phyloP scores from a whole-genome alignment of 2,329 filamentous ascomycete genomes.

The Claviceps citrina region DNA sequence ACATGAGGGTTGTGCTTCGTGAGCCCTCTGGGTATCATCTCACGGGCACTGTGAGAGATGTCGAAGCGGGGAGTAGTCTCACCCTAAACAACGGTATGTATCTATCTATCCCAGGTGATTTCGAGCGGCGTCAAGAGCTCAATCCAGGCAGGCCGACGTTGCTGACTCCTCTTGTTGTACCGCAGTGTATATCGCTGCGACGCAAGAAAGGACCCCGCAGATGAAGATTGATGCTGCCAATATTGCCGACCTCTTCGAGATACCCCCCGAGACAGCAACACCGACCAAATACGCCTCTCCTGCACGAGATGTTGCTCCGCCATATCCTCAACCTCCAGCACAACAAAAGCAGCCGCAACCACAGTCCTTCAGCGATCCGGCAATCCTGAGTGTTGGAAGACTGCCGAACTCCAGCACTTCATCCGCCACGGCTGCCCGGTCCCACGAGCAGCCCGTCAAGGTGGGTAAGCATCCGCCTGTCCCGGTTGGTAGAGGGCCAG shows the following conservation, averaged over 20 bases:
- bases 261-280: conserved; percentile 16
- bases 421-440: conserved; percentile 9
- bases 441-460: conserved; percentile 5
- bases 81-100: conserved; percentile 56
- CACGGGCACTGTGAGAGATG: conserved; percentile 54
- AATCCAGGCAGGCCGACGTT: not conserved
- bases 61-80: conserved; percentile 51
- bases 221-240: conserved; percentile 32
- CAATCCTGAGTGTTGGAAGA: conserved; percentile 56
- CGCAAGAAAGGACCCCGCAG: conserved; percentile 25
- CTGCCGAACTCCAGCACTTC: conserved; percentile 20
- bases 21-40: conserved; percentile 48
- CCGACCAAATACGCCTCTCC: conserved; percentile 16
- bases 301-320: conserved; percentile 8
- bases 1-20: conserved; percentile 58
- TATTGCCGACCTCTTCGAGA: conserved; percentile 30
- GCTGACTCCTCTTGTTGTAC: not conserved
- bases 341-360: conserved; percentile 17
- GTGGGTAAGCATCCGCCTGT: not conserved
- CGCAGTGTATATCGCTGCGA: conserved; percentile 25
- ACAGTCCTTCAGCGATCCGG: conserved; percentile 57
- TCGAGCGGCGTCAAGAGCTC: not conserved
- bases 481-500: conserved; percentile 8
- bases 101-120: not conserved
- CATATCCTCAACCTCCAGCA: conserved; percentile 10